These are phyloP conservation scores for Elongisporangium senticosum DNA, from an alignment of 352 stramenopile genomes.

Conservation along the genomic window DNA sequence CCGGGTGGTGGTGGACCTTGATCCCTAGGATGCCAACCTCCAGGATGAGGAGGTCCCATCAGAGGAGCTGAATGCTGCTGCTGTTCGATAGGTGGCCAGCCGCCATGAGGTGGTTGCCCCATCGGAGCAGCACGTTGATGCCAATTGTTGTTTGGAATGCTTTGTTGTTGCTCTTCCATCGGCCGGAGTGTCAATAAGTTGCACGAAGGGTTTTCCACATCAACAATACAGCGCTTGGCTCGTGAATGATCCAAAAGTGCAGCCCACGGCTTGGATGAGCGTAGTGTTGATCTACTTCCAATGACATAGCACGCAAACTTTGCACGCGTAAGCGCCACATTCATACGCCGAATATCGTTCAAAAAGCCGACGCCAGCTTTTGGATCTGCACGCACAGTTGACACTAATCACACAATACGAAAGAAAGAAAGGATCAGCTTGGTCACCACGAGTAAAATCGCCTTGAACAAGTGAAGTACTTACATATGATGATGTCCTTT, in stretches of 20 bases:
- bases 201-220: slow-evolving; percentile 72
- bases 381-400: slow-evolving; percentile 79
- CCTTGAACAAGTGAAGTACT: slow-evolving; percentile 14
- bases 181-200: slow-evolving; percentile 69
- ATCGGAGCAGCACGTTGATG: neutral
- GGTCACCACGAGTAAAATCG: neutral
- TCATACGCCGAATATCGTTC: slow-evolving; percentile 88
- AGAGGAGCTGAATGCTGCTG: neutral
- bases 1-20: neutral
- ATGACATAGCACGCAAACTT: slow-evolving; percentile 89
- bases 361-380: slow-evolving; percentile 81
- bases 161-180: slow-evolving; percentile 31
- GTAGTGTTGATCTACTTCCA: slow-evolving; percentile 71
- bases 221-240: slow-evolving; percentile 64
- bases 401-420: slow-evolving; percentile 42
- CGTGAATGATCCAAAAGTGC: slow-evolving; percentile 73
- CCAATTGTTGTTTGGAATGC: slow-evolving; percentile 13
- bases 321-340: slow-evolving; percentile 81
- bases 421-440: slow-evolving; percentile 2
- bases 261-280: slow-evolving; percentile 81
- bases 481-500: slow-evolving; percentile 90
- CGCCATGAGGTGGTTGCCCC: neutral
- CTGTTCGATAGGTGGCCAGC: neutral
- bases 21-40: neutral
- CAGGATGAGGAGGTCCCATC: neutral